These are phyloP conservation scores for Amaranthus tricolor DNA, from an alignment of 179 eudicot species.

Conservation along the genomic window DNA sequence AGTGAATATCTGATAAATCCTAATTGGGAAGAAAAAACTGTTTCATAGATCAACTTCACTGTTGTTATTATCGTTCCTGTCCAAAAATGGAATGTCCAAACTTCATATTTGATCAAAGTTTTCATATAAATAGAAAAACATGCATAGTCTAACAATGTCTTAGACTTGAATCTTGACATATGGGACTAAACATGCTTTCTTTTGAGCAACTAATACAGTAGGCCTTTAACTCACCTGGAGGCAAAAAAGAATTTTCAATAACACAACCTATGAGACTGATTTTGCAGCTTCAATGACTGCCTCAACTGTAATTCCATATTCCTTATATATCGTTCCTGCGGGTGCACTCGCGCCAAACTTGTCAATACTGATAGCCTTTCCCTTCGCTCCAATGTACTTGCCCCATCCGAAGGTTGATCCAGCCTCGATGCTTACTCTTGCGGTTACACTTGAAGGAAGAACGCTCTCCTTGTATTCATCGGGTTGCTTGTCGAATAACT, in stretches of 20 bases:
- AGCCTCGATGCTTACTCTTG: conserved; percentile 57
- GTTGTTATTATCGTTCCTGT: conserved; percentile 18
- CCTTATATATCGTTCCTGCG: conserved; percentile 48
- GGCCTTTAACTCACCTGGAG: conserved; percentile 6
- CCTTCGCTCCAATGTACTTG: conserved; percentile 43
- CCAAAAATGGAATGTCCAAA: conserved; percentile 16
- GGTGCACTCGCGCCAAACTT: conserved; percentile 60
- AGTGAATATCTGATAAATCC: neutral
- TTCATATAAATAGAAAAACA: conserved; percentile 14
- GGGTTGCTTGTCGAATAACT: conserved; percentile 45
- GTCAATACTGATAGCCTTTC: conserved; percentile 49
- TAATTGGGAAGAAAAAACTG: neutral
- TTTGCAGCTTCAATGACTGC: conserved; percentile 51
- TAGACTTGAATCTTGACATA: conserved; percentile 2
- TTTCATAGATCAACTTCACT: conserved; percentile 22
- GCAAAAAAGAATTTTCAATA: conserved; percentile 3
- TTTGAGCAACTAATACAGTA: conserved; percentile 17
- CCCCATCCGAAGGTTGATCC: conserved; percentile 59
- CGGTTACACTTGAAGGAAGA: conserved; percentile 44
- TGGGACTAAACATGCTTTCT: conserved; percentile 5
- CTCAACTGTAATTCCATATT: conserved; percentile 55
- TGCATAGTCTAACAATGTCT: conserved; percentile 19
- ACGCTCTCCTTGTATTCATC: conserved; percentile 53
- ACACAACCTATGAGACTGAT: conserved; percentile 20
- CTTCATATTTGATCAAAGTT: conserved; percentile 6